phyloP scores from a whole-genome alignment of 192 early-diverging fungal genomes.

The Thamnidium elegans region DNA sequence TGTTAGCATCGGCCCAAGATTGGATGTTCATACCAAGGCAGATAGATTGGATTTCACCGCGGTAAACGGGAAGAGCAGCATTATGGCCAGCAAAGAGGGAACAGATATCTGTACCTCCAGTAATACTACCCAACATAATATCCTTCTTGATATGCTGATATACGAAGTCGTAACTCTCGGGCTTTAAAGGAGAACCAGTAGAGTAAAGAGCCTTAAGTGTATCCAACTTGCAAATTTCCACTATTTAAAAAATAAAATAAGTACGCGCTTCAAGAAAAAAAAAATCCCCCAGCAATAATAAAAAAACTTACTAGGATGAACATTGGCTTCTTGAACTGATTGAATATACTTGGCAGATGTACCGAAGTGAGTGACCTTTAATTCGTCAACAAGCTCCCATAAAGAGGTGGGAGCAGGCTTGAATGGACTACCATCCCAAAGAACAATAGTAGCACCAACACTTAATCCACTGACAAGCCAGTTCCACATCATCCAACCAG shows the following conservation, averaged over 20 bases:
- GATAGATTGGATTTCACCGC: conserved; percentile 92
- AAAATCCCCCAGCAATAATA: too few species aligned
- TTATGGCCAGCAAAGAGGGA: conserved; percentile 95
- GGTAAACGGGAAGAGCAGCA: conserved; percentile 83
- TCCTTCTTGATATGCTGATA: conserved; percentile 82
- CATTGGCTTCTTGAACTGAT: conserved; percentile 71
- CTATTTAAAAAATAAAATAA: conserved; percentile 7
- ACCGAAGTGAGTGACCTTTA: conserved; percentile 84
- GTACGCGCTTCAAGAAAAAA: not conserved
- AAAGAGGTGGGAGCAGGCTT: conserved; percentile 71
- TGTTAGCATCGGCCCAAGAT: conserved; percentile 72
- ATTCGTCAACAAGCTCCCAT: conserved; percentile 76
- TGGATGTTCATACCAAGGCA: conserved; percentile 94
- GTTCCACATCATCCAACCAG: conserved; percentile 99
- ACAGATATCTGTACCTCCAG: conserved; percentile 96
- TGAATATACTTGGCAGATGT: conserved; percentile 96
- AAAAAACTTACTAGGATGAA: conserved; percentile 50
- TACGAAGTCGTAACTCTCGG: conserved; percentile 91
- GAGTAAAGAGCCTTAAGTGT: conserved; percentile 80
- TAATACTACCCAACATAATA: conserved; percentile 89
- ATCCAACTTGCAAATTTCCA: conserved; percentile 56
- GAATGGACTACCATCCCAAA: conserved; percentile 95
- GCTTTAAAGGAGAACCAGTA: conserved; percentile 92
- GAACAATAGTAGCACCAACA: conserved; percentile 74
- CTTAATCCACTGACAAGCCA: conserved; percentile 87